Evolutionary conservation across 345 rosid species (phyloP), one percentile per base, ranked within the genome.

Genomic region (Salix arbutifolia): DNA sequence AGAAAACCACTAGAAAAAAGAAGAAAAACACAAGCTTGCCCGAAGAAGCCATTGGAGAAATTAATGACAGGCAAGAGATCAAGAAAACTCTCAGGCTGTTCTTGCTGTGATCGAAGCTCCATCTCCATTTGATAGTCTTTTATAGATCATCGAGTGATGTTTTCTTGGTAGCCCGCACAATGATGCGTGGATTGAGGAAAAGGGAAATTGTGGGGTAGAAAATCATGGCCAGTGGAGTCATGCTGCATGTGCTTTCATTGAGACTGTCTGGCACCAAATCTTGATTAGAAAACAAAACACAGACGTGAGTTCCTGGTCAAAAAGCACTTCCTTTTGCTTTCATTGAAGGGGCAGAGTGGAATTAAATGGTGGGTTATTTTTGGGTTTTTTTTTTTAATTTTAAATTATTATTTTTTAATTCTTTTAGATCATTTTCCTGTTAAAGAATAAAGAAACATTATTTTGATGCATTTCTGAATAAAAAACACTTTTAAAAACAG

Each of bases 101-200:
- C 5, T 52, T 40, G 35, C 2, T 67, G 18, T 18, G 40, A 2
- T 19, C n/a, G 72, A 48, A 35, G 37, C n/a, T 12, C 9, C 17
- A 62, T 40, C 17, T 31, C 31, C 33, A 33, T 33, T 4, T 33
- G 33, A 11, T 2, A 1, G 3, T 10, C 12, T 23, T 17, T 17
- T 48, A 46, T 67, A 71, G 61, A 30, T 5, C 31, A 5, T 31
- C 2, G 48, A 17, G 40, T 18, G 12, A 9, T 37, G 44, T 3
- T 52, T 31, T 37, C 46, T 38, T 66, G 16, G 53, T 37, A 68
- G 38, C 68, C 74, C 81, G 87, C 67, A 30, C 66, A 85, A 80
- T 76, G 77, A 84, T 86, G 91, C 90, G 91, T 70, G 23, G 86
- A 90, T 90, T 85, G 87, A 85, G 96, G 96, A 76, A 72, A 68